A percentile compares a stretch with the other conserved stretches of the same genome.
These are phyloP conservation scores for Anethum foeniculum DNA, from an alignment of 140 eudicot species.

Conservation along the genomic window DNA sequence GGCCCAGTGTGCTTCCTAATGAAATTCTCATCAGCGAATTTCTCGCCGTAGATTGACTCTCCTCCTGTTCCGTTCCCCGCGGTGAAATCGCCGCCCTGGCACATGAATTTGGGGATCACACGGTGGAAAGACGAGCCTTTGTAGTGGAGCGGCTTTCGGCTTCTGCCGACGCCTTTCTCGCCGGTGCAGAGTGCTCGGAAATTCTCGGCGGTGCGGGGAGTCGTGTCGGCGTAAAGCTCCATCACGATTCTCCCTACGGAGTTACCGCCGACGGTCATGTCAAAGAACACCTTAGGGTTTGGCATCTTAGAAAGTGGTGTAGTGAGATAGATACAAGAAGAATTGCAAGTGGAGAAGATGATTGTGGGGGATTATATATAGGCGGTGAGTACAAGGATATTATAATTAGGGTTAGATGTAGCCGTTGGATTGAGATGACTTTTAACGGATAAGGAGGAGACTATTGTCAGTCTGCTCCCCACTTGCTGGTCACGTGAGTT, in stretches of 20 bases:
- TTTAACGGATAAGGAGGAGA: conserved; percentile 3
- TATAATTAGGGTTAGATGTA: conserved; percentile 1
- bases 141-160: conserved; percentile 2
- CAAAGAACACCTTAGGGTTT: not conserved
- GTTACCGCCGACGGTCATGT: not conserved
- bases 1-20: not conserved
- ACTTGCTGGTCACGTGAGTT: not conserved
- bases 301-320: not conserved
- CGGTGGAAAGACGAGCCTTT: conserved; percentile 1
- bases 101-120: conserved; percentile 1
- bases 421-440: conserved; percentile 3
- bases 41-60: not conserved
- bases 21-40: not conserved
- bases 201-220: conserved; percentile 2
- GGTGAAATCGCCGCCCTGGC: conserved; percentile 5
- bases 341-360: not conserved
- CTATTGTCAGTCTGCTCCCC: not conserved
- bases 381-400: not conserved
- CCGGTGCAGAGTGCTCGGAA: conserved; percentile 3
- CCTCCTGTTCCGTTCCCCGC: not conserved
- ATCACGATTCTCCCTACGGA: not conserved
- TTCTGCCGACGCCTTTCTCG: conserved; percentile 1
- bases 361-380: not conserved
- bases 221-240: conserved; percentile 3
- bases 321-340: no score